Evolutionary conservation across 495 filamentous ascomycete species (phyloP), one percentile per base, ranked within the genome.

Genomic region (Bacidia gigantensis): DNA sequence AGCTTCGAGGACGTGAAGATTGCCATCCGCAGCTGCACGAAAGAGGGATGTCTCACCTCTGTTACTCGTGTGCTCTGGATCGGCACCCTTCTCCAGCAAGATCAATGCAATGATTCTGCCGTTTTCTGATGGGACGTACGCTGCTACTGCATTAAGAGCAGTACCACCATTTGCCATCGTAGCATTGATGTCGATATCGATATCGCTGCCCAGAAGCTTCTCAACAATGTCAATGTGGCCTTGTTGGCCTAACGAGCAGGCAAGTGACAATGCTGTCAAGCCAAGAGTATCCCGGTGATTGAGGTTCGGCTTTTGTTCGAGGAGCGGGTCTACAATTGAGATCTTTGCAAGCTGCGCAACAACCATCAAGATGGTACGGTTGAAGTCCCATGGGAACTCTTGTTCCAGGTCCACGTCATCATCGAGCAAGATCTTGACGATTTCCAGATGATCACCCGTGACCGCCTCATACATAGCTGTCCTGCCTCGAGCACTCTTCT

Each of bases 391-490:
- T 0, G 25, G 32, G 5, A 54, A 46, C 21, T n/a, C 1, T 11
- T 41, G 26, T 18, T 58, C 50, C 2, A 51, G 22, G 3, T 61
- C 42, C 14, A 58, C 25, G 1, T 53, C 39, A 1, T 14, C 17
- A 3, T 45, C 9, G 10, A 60, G 43, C 3, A 60, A 14, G 3
- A 56, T 17, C 14, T 51, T 17, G 3, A 56, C 46, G 5, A 50
- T 29, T 23, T 41, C 39, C 0, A 26, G 9, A 32, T 45, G 43
- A 26, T 53, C 40, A 11, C 39, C 26, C 9, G 32, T 14, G 14
- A 65, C 26, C 11, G 63, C 59, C 32, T 65, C 63, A 32, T 59
- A 55, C 0, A 65, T 20, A 0, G 63, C 59, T 3, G 56, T 56
- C 23, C 51, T 54, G 0, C 55, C 61, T 46, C 46, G 35, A 10